Evolutionary conservation across 139 green algal genomes (phyloP), one percentile per base, ranked within the genome.

Genomic region (Mychonastes homosphaera): DNA sequence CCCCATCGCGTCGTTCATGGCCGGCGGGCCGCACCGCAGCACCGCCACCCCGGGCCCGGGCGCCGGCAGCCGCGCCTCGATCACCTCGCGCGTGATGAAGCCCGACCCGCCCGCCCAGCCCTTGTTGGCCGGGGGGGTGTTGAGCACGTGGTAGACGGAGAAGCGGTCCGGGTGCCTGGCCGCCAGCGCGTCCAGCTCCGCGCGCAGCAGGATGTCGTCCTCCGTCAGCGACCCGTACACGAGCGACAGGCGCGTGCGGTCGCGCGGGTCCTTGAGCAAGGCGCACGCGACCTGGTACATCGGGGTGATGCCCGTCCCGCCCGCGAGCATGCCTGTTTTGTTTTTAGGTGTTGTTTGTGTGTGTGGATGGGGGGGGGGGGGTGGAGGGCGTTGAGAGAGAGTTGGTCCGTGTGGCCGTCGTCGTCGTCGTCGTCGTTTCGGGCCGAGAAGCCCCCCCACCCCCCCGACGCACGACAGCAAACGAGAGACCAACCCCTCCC

Each of bases 221-320:
- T 74, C 82, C 2, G 77, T 82, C 6, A 95, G 35, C 64, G 95
- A 96, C 32, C 69, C 90, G 56, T 84, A 96, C 28, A 97, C 69
- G 24, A 97, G 77, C 16, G 39, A 76, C 10, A 96, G 64, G 51
- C 76, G 26, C 1, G 84, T 89, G 26, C 54, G 74, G 60, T 96
- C 87, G 28, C 79, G 47, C 1, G 77, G 62, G 56, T 94, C 80
- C 50, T 81, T 80, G 26, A 96, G 53, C 32, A 87, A 79, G 16
- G 76, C 76, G 24, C 69, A 69, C 2, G 76, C 34, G 21, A 87
- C 74, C 64, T 97, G 90, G 44, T 80, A 95, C 90, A 97, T 97
- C 48, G 90, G 90, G 0, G 90, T 96, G 44, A 97, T 87, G 19
- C 90, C 90, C 2, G 88, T 91, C 60, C 90, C 90, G n/a, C 90